Conservation (phyloP, 2,329 filamentous ascomycete species). For the Xylariaceae sp. region DNA sequence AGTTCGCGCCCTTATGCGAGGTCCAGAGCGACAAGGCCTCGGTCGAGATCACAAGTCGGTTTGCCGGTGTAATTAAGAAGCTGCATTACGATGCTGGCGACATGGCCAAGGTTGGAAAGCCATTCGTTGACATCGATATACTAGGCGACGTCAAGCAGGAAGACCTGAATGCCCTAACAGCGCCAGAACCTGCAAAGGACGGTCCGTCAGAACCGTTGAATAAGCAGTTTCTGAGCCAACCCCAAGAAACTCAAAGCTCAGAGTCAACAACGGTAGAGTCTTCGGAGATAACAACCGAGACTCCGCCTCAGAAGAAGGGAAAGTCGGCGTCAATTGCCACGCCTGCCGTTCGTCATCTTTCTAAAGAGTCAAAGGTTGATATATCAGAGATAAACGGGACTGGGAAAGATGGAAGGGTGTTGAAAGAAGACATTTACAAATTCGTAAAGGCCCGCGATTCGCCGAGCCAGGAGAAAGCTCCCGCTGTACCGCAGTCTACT, state of each 20-base stretch:
- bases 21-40: constrained; percentile 97
- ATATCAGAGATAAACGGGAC: constrained; percentile 79
- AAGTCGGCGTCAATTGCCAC: constrained; percentile 77
- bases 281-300: constrained; percentile 10
- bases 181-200: constrained; percentile 30
- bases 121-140: constrained; percentile 92
- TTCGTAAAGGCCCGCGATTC: constrained; percentile 53
- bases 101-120: constrained; percentile 92
- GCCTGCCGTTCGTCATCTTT: constrained; percentile 84
- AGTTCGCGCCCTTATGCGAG: constrained; percentile 96
- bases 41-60: constrained; percentile 89
- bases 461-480: constrained; percentile 12
- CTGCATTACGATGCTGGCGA: constrained; percentile 93
- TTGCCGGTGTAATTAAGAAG: constrained; percentile 93
- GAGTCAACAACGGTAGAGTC: constrained; percentile 9
- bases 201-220: constrained; percentile 25
- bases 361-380: constrained; percentile 73
- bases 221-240: constrained; percentile 19
- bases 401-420: constrained; percentile 83
- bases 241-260: constrained; percentile 14
- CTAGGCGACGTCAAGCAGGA: constrained; percentile 68
- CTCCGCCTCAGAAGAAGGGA: constrained; percentile 41
- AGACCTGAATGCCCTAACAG: constrained; percentile 44
- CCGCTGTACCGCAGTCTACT: constrained; percentile 31
- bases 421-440: constrained; percentile 85